Percentiles rank a stretch among this genome's conserved stretches.
Conservation (phyloP, 139 green algal species). For the Chlamydomonas schloesseri region DNA sequence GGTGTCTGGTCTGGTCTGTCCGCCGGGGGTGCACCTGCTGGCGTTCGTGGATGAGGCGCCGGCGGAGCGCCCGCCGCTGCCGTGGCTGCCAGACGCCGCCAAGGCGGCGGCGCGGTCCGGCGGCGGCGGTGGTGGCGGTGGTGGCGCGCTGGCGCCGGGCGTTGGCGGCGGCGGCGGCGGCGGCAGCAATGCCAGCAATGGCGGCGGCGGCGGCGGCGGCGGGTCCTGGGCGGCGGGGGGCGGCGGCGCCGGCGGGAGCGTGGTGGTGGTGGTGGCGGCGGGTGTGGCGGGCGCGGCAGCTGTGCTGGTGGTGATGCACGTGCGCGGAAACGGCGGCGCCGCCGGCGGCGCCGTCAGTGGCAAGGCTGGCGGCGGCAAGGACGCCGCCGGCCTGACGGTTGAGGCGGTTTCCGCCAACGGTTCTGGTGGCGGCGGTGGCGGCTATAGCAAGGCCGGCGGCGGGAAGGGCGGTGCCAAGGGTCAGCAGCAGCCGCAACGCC, state of each 20-base stretch:
- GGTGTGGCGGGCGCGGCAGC: conserved; percentile 2
- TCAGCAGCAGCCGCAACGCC: neutral
- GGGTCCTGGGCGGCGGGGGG: neutral
- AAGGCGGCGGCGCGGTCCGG: neutral
- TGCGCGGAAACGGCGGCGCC: neutral
- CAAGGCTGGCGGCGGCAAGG: neutral
- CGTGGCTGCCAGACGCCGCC: conserved; percentile 5
- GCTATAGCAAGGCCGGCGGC: neutral
- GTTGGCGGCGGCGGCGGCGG: neutral
- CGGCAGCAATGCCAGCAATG: neutral
- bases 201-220: neutral
- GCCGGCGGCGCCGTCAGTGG: neutral
- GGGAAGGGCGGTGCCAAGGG: neutral
- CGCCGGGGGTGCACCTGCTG: conserved; percentile 34
- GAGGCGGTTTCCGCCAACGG: neutral
- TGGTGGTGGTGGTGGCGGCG: neutral
- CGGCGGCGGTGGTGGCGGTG: neutral
- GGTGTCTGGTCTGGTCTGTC: conserved; percentile 37
- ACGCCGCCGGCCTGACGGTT: neutral
- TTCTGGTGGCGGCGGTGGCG: neutral
- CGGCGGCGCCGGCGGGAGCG: too few relatives aligned
- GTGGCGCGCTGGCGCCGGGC: neutral
- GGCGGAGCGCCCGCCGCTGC: neutral
- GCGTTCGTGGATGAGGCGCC: neutral
- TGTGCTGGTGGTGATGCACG: conserved; percentile 24